Base-by-base conservation (phyloP, 225 moss, liverwort and hornwort species). In the Asterella californica region DNA sequence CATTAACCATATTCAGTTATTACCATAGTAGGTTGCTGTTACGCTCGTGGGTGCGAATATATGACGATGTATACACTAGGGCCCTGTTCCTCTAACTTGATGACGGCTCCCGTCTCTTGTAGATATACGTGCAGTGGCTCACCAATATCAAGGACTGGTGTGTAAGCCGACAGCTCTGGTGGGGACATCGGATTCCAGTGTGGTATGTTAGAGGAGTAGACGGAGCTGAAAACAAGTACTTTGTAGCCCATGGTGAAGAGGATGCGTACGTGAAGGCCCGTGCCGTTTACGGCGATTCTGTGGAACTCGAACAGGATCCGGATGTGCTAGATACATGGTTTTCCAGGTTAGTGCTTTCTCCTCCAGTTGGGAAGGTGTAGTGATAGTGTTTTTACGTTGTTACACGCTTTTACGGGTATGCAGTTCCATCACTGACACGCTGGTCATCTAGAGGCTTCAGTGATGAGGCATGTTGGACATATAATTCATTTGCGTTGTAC, bases 241-340 rank as follows among this genome's bases (percentile, higher is more conserved):
- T 95, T 64, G 95, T 95, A 24, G 91, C 93, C 27, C 87, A 81
- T 34, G 86, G 74, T 72, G 93, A 95, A 84, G 87, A 84, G 74
- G 89, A 90, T 79, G 92, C 95, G 18, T 91, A 92, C 80, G 77
- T 65, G 57, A 85, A 77, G 74, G 95, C 93, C 33, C 87, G 84
- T 45, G 77, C 88, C 30, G 76, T 85, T 69, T 89, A 91, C 81
- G 93, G 95, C 59, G 80, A 85, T 33, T 53, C 75, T 70, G 93
- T 92, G 83, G 86, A 91, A 76, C 88, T 95, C 30, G 86, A 84
- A 75, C 93, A 95, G 85, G 95, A 95, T 76, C 85, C 87, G 42
- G 95, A 95, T 88, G 93, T 95, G 70, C 90, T 95, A 77, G 95
- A 95, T 79, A 95, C 93, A 68, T 95, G 95, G 95, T 95, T 95